phyloP scores from a whole-genome alignment of 495 filamentous ascomycete genomes.

The Lasiosphaeria hispida region DNA sequence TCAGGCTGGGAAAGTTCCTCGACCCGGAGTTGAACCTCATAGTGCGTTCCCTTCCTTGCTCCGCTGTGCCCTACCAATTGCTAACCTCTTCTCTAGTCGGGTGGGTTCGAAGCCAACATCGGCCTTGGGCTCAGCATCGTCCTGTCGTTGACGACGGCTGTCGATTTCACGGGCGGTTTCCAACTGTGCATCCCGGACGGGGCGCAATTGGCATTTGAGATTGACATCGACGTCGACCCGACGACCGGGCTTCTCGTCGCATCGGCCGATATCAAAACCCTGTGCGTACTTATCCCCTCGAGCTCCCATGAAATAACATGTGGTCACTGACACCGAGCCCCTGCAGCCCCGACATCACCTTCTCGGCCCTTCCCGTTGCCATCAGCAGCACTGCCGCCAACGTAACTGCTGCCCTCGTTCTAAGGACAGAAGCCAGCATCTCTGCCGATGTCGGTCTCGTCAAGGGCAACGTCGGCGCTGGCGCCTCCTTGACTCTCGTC shows the following conservation, averaged over 20 bases:
- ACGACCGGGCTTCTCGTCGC: neutral
- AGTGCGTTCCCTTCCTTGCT: neutral
- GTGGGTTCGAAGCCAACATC: slow-evolving; percentile 29
- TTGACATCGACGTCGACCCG: neutral
- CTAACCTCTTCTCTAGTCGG: slow-evolving; percentile 19
- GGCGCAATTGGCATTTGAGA: slow-evolving; percentile 6
- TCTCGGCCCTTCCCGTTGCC: slow-evolving; percentile 30
- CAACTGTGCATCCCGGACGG: slow-evolving; percentile 32
- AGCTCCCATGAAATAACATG: no score
- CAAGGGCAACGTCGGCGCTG: slow-evolving; percentile 23
- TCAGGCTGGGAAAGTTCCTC: slow-evolving; percentile 6
- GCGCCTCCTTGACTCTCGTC: slow-evolving; percentile 25
- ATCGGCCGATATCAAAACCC: neutral
- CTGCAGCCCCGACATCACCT: slow-evolving; percentile 23
- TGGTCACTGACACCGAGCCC: neutral
- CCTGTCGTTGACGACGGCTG: slow-evolving; percentile 19
- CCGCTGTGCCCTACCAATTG: neutral
- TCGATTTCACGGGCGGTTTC: slow-evolving; percentile 29
- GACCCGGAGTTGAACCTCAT: neutral
- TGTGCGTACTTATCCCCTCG: neutral
- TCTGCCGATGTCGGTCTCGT: slow-evolving; percentile 28
- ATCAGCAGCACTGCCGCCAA: slow-evolving; percentile 21
- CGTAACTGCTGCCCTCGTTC: slow-evolving; percentile 31
- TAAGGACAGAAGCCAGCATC: slow-evolving; percentile 29
- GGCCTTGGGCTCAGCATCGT: slow-evolving; percentile 31